Percentiles rank a stretch among this genome's conserved stretches.
phyloP scores from a whole-genome alignment of 1,284 basidiomycete genomes.

The Trichosporon ovoides region DNA sequence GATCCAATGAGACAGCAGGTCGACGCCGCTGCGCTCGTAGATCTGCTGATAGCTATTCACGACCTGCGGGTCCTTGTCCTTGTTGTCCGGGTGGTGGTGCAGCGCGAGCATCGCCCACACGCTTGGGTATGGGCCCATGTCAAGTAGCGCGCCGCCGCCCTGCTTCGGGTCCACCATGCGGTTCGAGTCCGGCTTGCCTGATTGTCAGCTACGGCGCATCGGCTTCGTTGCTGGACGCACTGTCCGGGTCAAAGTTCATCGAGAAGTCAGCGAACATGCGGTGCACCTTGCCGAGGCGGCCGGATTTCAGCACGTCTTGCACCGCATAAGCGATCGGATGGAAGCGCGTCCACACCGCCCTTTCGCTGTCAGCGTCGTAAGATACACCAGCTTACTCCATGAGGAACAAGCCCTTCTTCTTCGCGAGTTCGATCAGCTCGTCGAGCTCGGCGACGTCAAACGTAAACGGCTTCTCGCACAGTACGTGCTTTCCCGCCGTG shows the following conservation, averaged over 20 bases:
- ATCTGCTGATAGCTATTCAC: slow-evolving; percentile 47
- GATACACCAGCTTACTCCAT: slow-evolving; percentile 87
- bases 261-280: slow-evolving; percentile 63
- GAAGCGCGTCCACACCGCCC: slow-evolving; percentile 49
- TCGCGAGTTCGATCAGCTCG: slow-evolving; percentile 65
- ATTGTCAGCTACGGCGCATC: not conserved
- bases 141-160: slow-evolving; percentile 78
- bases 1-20: slow-evolving; percentile 68
- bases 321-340: slow-evolving; percentile 47
- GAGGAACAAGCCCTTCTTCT: slow-evolving; percentile 70
- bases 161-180: slow-evolving; percentile 72
- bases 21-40: slow-evolving; percentile 68
- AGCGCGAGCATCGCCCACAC: slow-evolving; percentile 74
- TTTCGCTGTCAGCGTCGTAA: slow-evolving; percentile 15
- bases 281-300: slow-evolving; percentile 46
- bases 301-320: slow-evolving; percentile 42
- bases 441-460: slow-evolving; percentile 52
- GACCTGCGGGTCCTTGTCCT: slow-evolving; percentile 57
- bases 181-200: slow-evolving; percentile 49
- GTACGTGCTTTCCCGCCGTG: slow-evolving; percentile 73
- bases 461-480: slow-evolving; percentile 68
- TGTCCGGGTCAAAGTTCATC: slow-evolving; percentile 63
- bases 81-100: slow-evolving; percentile 64
- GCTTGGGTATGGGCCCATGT: slow-evolving; percentile 75
- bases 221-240: slow-evolving; percentile 51